Conservation (phyloP, 2,329 filamentous ascomycete species). For the Fusarium miscanthi region DNA sequence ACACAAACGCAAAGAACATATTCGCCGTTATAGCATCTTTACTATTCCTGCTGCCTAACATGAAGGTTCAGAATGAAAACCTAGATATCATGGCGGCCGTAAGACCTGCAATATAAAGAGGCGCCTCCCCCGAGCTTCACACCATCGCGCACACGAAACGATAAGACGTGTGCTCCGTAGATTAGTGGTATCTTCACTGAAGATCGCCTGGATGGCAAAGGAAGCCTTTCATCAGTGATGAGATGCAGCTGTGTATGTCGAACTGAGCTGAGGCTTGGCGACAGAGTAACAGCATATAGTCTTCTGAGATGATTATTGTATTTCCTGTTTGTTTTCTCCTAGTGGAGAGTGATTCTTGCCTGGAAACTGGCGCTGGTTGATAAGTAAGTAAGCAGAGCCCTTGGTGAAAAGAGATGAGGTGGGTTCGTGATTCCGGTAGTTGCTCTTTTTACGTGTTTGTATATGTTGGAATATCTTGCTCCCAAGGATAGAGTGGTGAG, state of each 20-base stretch:
- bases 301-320: conserved; percentile 5
- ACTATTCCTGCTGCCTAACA: not conserved
- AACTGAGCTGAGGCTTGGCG: not conserved
- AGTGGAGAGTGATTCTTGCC: not conserved
- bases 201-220: not conserved
- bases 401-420: not conserved
- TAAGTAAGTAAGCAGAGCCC: not conserved
- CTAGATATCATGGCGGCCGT: not conserved
- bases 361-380: not conserved
- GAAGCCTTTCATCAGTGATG: conserved; percentile 1
- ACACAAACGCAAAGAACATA: not conserved
- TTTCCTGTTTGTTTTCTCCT: not conserved
- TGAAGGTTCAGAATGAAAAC: not conserved
- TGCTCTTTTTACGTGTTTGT: not conserved
- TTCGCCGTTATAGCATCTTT: not conserved
- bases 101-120: not conserved
- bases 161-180: not conserved
- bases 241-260: conserved; percentile 1
- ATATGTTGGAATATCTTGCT: not conserved
- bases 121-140: not conserved
- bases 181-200: not conserved
- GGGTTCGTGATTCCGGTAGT: not conserved
- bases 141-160: not conserved
- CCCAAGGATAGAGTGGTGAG: not conserved
- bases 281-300: not conserved